Evolutionary conservation across 116 monocot genomes (phyloP).

Genomic region (Posidonia oceanica): DNA sequence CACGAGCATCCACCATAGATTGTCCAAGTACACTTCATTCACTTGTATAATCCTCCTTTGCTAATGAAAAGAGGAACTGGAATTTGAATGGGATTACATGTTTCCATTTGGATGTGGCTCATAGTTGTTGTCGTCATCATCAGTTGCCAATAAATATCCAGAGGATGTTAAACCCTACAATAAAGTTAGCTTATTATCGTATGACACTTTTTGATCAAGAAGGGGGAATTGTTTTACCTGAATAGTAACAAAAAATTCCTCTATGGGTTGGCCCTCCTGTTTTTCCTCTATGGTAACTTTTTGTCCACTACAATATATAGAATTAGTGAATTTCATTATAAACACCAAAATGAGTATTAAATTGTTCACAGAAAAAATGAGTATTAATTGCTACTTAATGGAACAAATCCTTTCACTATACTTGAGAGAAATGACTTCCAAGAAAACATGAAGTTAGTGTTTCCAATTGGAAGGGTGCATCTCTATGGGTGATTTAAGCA

Average conservation of each 20-base stretch:
- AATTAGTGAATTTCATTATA: neutral
- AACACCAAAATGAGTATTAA: neutral
- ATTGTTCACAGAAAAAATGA: too few relatives aligned
- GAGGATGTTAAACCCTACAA: conserved; percentile 75
- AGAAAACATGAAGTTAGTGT: too few relatives aligned
- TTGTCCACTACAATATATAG: conserved; percentile 54
- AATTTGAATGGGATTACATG: conserved; percentile 29
- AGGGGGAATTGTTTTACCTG: conserved; percentile 27
- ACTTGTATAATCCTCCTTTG: neutral
- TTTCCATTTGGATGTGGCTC: conserved; percentile 96
- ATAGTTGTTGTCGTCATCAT: conserved; percentile 45
- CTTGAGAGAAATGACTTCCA: too few relatives aligned
- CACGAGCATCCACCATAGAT: neutral
- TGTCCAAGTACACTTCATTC: too few relatives aligned
- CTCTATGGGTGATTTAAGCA: too few relatives aligned
- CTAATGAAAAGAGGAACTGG: neutral
- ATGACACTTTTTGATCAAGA: neutral
- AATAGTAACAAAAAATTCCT: too few relatives aligned
- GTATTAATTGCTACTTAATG: too few relatives aligned
- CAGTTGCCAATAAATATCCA: conserved; percentile 75
- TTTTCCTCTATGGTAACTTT: conserved; percentile 67
- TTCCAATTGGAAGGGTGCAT: too few relatives aligned
- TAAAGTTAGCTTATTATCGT: neutral
- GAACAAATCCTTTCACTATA: too few relatives aligned
- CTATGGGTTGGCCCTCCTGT: conserved; percentile 18